Conservation (phyloP, 805 yeast genomes). For the Schwanniomyces pseudopolymorphus region DNA sequence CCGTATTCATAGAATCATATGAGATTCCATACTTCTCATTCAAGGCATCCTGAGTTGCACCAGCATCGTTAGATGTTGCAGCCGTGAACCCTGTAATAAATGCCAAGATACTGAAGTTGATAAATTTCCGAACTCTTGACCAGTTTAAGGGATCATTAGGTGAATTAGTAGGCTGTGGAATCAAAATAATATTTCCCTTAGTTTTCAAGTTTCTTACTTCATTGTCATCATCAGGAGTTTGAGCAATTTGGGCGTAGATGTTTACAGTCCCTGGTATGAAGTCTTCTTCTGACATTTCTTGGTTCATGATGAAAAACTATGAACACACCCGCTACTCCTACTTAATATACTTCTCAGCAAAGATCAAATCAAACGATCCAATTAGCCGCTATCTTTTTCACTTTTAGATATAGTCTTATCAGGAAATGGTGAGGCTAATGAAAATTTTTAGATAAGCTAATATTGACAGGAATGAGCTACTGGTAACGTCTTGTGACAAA, state of each 20-base stretch:
- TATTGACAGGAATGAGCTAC: background rate
- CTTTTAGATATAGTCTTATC: too few species aligned
- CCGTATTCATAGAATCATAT: slow-evolving; percentile 47
- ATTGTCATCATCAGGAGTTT: slow-evolving; percentile 7
- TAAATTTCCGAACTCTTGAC: slow-evolving; percentile 30
- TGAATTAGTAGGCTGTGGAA: slow-evolving; percentile 52
- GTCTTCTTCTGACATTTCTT: slow-evolving; percentile 20
- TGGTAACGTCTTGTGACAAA: too few species aligned
- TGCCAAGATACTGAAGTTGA: slow-evolving; percentile 40
- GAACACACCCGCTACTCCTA: background rate
- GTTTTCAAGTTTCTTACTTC: slow-evolving; percentile 14
- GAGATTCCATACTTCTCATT: slow-evolving; percentile 42
- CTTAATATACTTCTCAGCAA: background rate
- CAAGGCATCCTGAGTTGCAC: slow-evolving; percentile 46
- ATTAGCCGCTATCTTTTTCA: background rate
- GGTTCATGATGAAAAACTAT: background rate
- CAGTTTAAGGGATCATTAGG: slow-evolving; percentile 51
- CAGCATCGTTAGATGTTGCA: slow-evolving; percentile 51
- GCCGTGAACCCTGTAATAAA: slow-evolving; percentile 47
- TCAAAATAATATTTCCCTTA: slow-evolving; percentile 33
- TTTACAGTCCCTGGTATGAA: slow-evolving; percentile 59
- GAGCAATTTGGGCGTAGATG: slow-evolving; percentile 31
- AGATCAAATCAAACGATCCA: background rate
- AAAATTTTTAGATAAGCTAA: background rate
- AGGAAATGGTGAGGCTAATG: background rate